Base-by-base conservation (phyloP, 441 rosid genomes). In the Bruguiera hainesii region DNA sequence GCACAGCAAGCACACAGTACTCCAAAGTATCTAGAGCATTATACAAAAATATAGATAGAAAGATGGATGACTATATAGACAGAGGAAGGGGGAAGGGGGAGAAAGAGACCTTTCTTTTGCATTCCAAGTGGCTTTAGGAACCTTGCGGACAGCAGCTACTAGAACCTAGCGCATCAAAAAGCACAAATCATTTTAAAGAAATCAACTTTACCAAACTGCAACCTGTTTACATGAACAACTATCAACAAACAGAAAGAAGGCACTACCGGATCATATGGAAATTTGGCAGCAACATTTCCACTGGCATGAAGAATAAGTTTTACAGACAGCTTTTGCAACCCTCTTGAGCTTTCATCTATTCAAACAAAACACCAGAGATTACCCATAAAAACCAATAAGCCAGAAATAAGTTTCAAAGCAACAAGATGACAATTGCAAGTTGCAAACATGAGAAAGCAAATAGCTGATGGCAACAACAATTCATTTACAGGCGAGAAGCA, bases 71-170 rank as follows among this genome's bases (percentile, higher is more conserved):
- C 50, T 23, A 28, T 9, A 70, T 35, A 64, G 8, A 46, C 16
- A n/a, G n/a, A 50, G 29, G 25, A 55, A 9, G 5, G 1, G 18
- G 15, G 49, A 42, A 16, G 61, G 30, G 67, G 51, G 51, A 46
- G 52, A 49, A 51, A 37, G 65, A 78, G 60, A 90, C 98, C 97
- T 91, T 79, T 94, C 99, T 86, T 87, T 91, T 48, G 89, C 85
- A 83, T 88, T 88, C 99, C 99, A 94, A 35, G 83, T 69, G 70
- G 98, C 96, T 73, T 79, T 87, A 53, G 99, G 91, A 80, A 91
- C 82, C 82, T 84, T 87, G 61, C 81, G 96, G 58, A 91, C 75
- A 72, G 96, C 90, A 72, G 72, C 84, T 52, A 94, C 85, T n/a
- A 91, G 71, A 31, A 71, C 85, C 99, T 91, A 67, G 67, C 26